Evolutionary conservation across 306 rosid species (phyloP).

Genomic region (Castanopsis chinensis): DNA sequence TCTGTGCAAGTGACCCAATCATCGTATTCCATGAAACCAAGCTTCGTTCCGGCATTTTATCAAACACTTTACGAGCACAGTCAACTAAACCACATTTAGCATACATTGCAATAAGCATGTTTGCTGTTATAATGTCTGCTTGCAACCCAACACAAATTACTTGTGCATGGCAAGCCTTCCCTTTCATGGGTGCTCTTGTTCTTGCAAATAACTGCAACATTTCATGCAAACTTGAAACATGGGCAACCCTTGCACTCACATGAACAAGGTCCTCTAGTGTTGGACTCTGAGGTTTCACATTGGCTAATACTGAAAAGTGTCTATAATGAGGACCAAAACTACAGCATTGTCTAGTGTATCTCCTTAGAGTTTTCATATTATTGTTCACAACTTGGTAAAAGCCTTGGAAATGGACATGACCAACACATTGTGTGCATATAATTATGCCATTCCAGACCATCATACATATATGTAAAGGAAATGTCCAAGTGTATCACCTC

Average conservation of each 20-base stretch:
- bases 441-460: not conserved
- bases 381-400: slow-evolving; percentile 10
- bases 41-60: slow-evolving; percentile 69
- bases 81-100: slow-evolving; percentile 57
- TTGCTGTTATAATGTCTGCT: slow-evolving; percentile 51
- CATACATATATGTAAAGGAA: too few species aligned
- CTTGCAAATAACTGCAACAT: slow-evolving; percentile 57
- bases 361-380: slow-evolving; percentile 39
- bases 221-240: slow-evolving; percentile 42
- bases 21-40: slow-evolving; percentile 81
- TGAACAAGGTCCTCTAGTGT: slow-evolving; percentile 24
- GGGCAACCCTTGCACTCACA: slow-evolving; percentile 20
- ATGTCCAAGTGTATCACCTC: too few species aligned
- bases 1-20: slow-evolving; percentile 68
- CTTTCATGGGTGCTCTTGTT: slow-evolving; percentile 40
- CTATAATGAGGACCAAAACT: slow-evolving; percentile 17
- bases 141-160: slow-evolving; percentile 51
- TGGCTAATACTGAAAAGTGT: slow-evolving; percentile 36
- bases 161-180: slow-evolving; percentile 69
- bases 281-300: slow-evolving; percentile 15
- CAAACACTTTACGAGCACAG: slow-evolving; percentile 52
- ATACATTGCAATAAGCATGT: slow-evolving; percentile 75
- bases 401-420: not conserved
- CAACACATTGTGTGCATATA: not conserved
- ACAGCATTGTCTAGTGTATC: slow-evolving; percentile 20